phyloP scores from a whole-genome alignment of 176 grass and related monocot species.

The Lolium multiflorum region DNA sequence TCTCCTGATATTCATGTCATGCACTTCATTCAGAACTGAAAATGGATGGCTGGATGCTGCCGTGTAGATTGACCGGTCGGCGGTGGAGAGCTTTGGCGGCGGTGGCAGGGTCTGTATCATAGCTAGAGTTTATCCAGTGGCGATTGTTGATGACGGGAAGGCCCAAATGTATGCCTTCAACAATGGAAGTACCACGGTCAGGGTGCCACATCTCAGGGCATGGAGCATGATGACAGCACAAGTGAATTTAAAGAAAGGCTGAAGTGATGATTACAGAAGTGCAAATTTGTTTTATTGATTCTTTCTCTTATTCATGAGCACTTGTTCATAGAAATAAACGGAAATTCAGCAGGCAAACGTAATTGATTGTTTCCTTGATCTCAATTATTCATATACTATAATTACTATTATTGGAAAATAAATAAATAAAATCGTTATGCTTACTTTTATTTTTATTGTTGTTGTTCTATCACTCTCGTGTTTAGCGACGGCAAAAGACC shows the following conservation, averaged over 20 bases:
- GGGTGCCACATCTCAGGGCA: not conserved
- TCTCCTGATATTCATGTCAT: not conserved
- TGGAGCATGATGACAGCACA: slow-evolving; percentile 21
- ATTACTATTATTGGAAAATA: not conserved
- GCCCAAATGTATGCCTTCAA: slow-evolving; percentile 8
- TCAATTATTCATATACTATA: not conserved
- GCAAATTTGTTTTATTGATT: not conserved
- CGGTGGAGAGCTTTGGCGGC: slow-evolving; percentile 5
- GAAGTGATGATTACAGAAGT: not conserved
- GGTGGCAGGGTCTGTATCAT: slow-evolving; percentile 19
- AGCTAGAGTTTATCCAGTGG: not conserved
- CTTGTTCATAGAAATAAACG: not conserved
- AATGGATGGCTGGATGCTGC: not conserved
- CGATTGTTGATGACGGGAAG: not conserved
- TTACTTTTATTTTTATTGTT: too few species aligned
- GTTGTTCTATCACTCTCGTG: too few species aligned
- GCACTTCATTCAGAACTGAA: not conserved
- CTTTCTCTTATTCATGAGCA: not conserved
- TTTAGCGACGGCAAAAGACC: too few species aligned
- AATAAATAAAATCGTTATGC: too few species aligned
- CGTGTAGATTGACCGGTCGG: not conserved
- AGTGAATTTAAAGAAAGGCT: slow-evolving; percentile 1
- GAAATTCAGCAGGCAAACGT: not conserved
- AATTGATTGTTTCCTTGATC: not conserved
- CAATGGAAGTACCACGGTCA: slow-evolving; percentile 9